Evolutionary conservation across 345 rosid species (phyloP).

Genomic region (thale cress (Arabidopsis thaliana)): TAIR10.1 NC_003071.7:14846001-14846500

Average conservation of each 20-base stretch:
- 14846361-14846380: neutral
- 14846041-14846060: slow-evolving; percentile 81
- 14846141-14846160: slow-evolving; percentile 37
- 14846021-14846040: slow-evolving; percentile 85
- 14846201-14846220: slow-evolving; percentile 36
- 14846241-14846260: slow-evolving; percentile 41
- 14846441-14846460: too few relatives aligned
- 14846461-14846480: too few relatives aligned
- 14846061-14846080: slow-evolving; percentile 73
- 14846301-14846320: slow-evolving; percentile 34
- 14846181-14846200: slow-evolving; percentile 8
- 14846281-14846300: slow-evolving; percentile 22
- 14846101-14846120: slow-evolving; percentile 31
- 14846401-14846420: neutral
- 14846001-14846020: slow-evolving; percentile 93
- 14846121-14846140: slow-evolving; percentile 33
- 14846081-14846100: slow-evolving; percentile 66
- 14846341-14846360: neutral
- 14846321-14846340: neutral
- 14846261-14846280: slow-evolving; percentile 26
- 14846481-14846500: neutral
- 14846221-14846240: slow-evolving; percentile 42
- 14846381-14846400: slow-evolving; percentile 3
- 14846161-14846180: slow-evolving; percentile 25
- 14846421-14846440: neutral